Conservation (phyloP, 1,139 yeast genomes). For the Dujonia santamariae region DNA sequence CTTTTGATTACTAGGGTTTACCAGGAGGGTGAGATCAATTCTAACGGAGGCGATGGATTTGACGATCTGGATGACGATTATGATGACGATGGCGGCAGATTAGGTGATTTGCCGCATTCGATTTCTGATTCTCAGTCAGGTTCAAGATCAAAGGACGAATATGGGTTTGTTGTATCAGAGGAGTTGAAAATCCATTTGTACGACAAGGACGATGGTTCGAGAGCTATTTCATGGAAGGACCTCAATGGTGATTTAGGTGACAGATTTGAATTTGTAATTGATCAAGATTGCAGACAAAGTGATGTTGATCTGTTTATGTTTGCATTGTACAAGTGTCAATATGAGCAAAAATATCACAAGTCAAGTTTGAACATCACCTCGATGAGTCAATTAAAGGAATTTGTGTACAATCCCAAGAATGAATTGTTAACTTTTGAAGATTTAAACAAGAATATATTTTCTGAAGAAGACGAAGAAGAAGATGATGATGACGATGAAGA, state of each 20-base stretch:
- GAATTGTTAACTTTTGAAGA: conserved; percentile 23
- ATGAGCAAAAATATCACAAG: conserved; percentile 67
- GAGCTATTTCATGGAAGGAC: conserved; percentile 76
- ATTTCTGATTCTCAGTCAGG: conserved; percentile 24
- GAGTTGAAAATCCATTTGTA: conserved; percentile 50
- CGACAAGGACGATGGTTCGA: conserved; percentile 28
- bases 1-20: conserved; percentile 67
- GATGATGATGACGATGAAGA: conserved; percentile 13
- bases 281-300: conserved; percentile 51
- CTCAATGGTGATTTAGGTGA: conserved; percentile 86
- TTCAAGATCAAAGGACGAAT: conserved; percentile 49
- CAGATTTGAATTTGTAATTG: conserved; percentile 75
- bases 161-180: conserved; percentile 65
- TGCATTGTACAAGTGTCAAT: conserved; percentile 66
- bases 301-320: conserved; percentile 66
- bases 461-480: conserved; percentile 10
- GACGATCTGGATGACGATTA: conserved; percentile 55
- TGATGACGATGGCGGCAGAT: conserved; percentile 20
- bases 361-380: conserved; percentile 47
- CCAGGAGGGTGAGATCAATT: conserved; percentile 60
- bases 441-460: conserved; percentile 13
- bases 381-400: conserved; percentile 51
- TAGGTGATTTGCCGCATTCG: conserved; percentile 29
- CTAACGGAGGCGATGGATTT: conserved; percentile 28
- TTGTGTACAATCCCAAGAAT: conserved; percentile 36